Conservation (phyloP, 192 early-diverging fungal species). For the Backusella westeae region DNA sequence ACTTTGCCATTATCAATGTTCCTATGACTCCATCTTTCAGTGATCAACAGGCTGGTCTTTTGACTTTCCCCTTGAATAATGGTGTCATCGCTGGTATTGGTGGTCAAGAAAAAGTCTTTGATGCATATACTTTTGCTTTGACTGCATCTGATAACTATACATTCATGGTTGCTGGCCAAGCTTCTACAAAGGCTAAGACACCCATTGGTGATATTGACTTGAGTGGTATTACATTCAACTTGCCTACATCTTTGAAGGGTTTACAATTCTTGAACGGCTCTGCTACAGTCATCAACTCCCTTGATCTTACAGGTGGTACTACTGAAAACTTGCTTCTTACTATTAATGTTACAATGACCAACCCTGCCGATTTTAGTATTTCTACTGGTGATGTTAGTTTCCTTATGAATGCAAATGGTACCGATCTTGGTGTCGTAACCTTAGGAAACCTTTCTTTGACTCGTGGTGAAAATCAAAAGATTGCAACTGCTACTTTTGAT, state of each 20-base stretch:
- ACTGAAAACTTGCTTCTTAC: slow-evolving; percentile 29
- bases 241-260: slow-evolving; percentile 45
- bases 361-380: slow-evolving; percentile 45
- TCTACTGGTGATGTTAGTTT: slow-evolving; percentile 49
- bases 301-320: slow-evolving; percentile 56
- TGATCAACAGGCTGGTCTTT: slow-evolving; percentile 33
- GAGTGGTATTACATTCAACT: slow-evolving; percentile 51
- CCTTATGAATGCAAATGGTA: slow-evolving; percentile 36
- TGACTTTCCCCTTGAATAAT: slow-evolving; percentile 45
- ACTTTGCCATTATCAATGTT: slow-evolving; percentile 19
- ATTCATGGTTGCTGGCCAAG: slow-evolving; percentile 46
- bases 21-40: slow-evolving; percentile 34
- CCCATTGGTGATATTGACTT: slow-evolving; percentile 52
- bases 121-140: slow-evolving; percentile 46
- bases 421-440: slow-evolving; percentile 46
- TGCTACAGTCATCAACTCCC: slow-evolving; percentile 46
- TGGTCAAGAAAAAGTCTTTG: slow-evolving; percentile 44
- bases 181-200: slow-evolving; percentile 46
- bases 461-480: slow-evolving; percentile 38
- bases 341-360: slow-evolving; percentile 41
- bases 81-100: slow-evolving; percentile 41
- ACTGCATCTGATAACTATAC: slow-evolving; percentile 34
- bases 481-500: slow-evolving; percentile 39
- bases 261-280: slow-evolving; percentile 52
- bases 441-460: slow-evolving; percentile 38